Conservation (phyloP, 1,284 basidiomycete genomes). For the Stygiomarasmius scandens region DNA sequence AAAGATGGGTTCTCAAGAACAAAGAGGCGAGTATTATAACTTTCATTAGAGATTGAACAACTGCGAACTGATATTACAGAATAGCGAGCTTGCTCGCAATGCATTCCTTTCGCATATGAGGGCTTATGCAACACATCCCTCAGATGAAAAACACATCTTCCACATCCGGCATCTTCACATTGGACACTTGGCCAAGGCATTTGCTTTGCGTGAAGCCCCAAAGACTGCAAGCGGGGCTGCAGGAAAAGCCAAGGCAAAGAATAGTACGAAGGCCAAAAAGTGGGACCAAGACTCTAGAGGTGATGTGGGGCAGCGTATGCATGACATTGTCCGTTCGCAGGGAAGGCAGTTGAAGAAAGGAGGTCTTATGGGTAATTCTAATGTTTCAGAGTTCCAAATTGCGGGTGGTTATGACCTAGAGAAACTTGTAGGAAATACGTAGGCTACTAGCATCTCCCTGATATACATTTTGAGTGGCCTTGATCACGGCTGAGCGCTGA, state of each 20-base stretch:
- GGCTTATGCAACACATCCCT: conserved; percentile 97
- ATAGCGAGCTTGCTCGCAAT: conserved; percentile 76
- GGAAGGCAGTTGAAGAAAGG: conserved; percentile 82
- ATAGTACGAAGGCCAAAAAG: conserved; percentile 30
- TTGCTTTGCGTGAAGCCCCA: conserved; percentile 93
- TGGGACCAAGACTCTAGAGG: conserved; percentile 51
- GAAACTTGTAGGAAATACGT: conserved; percentile 49
- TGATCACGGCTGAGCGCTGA: too few relatives aligned
- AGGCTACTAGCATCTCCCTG: too few relatives aligned
- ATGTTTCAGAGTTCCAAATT: conserved; percentile 83
- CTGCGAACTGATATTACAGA: conserved; percentile 44
- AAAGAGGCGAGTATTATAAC: conserved; percentile 60
- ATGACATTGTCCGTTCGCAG: conserved; percentile 81
- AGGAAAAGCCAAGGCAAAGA: conserved; percentile 18
- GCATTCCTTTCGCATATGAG: conserved; percentile 93
- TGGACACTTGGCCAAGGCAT: conserved; percentile 96
- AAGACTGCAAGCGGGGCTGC: conserved; percentile 55
- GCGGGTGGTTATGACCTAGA: conserved; percentile 70
- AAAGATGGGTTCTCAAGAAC: conserved; percentile 86
- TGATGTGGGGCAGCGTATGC: conserved; percentile 85
- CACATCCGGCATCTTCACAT: conserved; percentile 93
- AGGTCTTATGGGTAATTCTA: conserved; percentile 78
- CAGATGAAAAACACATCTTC: conserved; percentile 94
- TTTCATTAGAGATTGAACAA: not conserved
- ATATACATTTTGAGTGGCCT: too few relatives aligned